Percentiles rank a stretch among this genome's conserved stretches.
These are phyloP conservation scores for Phaseolus lunatus DNA, from an alignment of 306 rosid species.

Conservation along the genomic window DNA sequence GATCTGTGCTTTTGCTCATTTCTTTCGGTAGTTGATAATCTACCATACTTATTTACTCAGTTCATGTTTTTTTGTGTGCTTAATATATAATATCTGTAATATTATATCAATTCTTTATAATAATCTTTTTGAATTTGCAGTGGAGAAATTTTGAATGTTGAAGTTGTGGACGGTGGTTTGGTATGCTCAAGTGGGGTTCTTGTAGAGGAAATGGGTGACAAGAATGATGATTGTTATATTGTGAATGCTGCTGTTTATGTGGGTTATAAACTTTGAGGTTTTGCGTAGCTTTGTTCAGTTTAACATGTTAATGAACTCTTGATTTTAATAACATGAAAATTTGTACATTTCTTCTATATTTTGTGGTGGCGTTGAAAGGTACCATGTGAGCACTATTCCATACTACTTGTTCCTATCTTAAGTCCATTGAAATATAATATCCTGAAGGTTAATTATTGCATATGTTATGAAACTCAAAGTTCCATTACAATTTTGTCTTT, in stretches of 20 bases:
- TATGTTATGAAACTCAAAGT: too few relatives aligned
- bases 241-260: slow-evolving; percentile 98
- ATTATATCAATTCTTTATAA: neutral
- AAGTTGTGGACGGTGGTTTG: slow-evolving; percentile 93
- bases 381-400: slow-evolving; percentile 1
- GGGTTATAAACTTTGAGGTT: slow-evolving; percentile 67
- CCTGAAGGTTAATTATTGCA: too few relatives aligned
- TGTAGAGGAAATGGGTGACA: slow-evolving; percentile 98
- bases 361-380: neutral
- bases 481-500: too few relatives aligned
- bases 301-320: slow-evolving; percentile 2
- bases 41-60: slow-evolving; percentile 5
- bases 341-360: slow-evolving; percentile 17
- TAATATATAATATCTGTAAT: neutral
- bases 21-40: neutral
- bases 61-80: slow-evolving; percentile 36
- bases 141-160: slow-evolving; percentile 82
- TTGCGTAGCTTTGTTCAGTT: slow-evolving; percentile 32
- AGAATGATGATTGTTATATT: slow-evolving; percentile 91
- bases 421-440: too few relatives aligned
- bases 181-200: slow-evolving; percentile 94
- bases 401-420: too few relatives aligned
- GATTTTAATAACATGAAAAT: neutral
- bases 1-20: slow-evolving; percentile 16
- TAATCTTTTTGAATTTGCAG: slow-evolving; percentile 54